These are phyloP conservation scores for Myochromella boudieri DNA, from an alignment of 768 basidiomycete species.

Conservation along the genomic window DNA sequence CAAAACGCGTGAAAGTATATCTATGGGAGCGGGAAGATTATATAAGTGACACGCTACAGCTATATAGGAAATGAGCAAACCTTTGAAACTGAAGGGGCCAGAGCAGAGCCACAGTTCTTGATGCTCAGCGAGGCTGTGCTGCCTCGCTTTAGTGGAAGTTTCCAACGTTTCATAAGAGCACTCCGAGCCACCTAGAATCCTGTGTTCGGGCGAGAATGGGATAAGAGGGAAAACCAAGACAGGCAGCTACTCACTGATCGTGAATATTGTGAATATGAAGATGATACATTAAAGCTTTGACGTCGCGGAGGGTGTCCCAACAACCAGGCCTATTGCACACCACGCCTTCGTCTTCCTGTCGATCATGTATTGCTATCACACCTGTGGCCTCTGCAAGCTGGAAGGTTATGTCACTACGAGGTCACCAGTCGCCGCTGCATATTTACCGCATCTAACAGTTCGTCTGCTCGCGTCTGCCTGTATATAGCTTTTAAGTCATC, in stretches of 20 bases:
- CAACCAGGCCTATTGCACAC: slow-evolving; percentile 48
- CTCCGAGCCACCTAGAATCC: too few relatives aligned
- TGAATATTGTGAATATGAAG: slow-evolving; percentile 57
- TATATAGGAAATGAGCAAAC: too few relatives aligned
- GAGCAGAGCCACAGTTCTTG: too few relatives aligned
- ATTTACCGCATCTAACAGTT: slow-evolving; percentile 40
- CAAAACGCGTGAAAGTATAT: slow-evolving; percentile 14
- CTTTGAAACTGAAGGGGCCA: too few relatives aligned
- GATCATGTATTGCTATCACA: slow-evolving; percentile 25
- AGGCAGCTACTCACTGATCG: slow-evolving; percentile 40
- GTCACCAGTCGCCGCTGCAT: background rate
- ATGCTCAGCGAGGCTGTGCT: too few relatives aligned
- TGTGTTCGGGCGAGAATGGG: slow-evolving; percentile 5
- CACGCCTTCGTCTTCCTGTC: slow-evolving; percentile 30
- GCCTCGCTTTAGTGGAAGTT: too few relatives aligned
- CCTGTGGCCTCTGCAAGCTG: slow-evolving; percentile 38
- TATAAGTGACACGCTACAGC: background rate
- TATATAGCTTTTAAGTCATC: slow-evolving; percentile 28
- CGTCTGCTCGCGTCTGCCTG: slow-evolving; percentile 34
- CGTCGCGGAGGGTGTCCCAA: slow-evolving; percentile 37
- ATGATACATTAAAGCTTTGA: slow-evolving; percentile 49
- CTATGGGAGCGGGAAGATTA: background rate
- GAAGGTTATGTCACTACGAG: background rate
- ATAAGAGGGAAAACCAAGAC: slow-evolving; percentile 3
- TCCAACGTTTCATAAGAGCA: too few relatives aligned